phyloP scores from a whole-genome alignment of 176 grass and related monocot species.

The Elaeis guineensis region DNA sequence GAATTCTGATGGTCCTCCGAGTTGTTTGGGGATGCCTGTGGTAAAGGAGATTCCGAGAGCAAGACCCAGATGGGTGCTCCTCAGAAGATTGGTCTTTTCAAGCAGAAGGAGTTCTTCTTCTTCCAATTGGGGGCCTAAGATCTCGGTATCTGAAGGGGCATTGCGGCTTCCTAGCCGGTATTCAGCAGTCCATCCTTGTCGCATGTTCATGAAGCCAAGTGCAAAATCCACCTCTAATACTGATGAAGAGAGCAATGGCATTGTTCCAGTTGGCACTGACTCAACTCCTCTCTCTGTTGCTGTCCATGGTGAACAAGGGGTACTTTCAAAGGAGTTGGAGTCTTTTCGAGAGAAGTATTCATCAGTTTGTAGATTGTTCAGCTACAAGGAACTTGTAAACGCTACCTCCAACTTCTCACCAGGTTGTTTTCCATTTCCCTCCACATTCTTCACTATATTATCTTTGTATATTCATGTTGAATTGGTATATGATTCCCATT shows the following conservation, averaged over 20 bases:
- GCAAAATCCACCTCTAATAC: conserved; percentile 20
- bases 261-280: conserved; percentile 18
- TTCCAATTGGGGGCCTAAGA: conserved; percentile 39
- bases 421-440: conserved; percentile 28
- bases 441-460: too few species aligned
- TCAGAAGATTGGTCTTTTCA: conserved; percentile 51
- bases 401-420: conserved; percentile 76
- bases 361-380: conserved; percentile 54
- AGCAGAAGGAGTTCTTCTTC: conserved; percentile 54
- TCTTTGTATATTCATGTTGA: too few species aligned
- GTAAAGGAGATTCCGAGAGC: conserved; percentile 41
- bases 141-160: conserved; percentile 55
- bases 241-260: conserved; percentile 32
- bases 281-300: conserved; percentile 27
- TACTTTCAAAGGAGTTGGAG: conserved; percentile 57
- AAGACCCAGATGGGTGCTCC: conserved; percentile 26
- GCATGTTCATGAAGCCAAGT: conserved; percentile 44
- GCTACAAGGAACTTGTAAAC: conserved; percentile 48
- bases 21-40: conserved; percentile 21
- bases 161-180: conserved; percentile 55
- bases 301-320: conserved; percentile 27
- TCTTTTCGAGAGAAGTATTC: conserved; percentile 60
- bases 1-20: conserved; percentile 22
- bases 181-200: conserved; percentile 41
- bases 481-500: too few species aligned